A percentile compares a stretch with the other conserved stretches of the same genome.
Conservation (phyloP, 176 grass and related monocot genomes). For the Aegilops longissima region DNA sequence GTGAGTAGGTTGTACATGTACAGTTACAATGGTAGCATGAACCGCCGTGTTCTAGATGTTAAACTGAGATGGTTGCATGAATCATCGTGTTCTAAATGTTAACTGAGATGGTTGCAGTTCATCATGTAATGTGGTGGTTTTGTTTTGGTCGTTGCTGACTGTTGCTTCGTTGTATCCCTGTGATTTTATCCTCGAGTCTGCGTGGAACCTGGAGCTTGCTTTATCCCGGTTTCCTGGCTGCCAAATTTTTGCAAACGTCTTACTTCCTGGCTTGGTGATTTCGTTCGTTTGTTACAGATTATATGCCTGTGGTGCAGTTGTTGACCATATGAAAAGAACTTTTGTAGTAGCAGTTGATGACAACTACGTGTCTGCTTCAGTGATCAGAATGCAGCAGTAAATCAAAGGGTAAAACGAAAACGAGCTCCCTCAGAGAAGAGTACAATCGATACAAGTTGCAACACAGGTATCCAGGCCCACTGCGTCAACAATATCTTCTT, state of each 20-base stretch:
- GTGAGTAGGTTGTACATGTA: slow-evolving; percentile 19
- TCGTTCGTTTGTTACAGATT: neutral
- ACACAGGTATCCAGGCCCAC: neutral
- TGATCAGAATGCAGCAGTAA: too few relatives aligned
- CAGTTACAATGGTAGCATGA: neutral
- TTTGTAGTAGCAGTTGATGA: neutral
- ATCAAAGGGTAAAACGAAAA: neutral
- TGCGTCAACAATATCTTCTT: too few relatives aligned
- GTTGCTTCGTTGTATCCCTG: neutral
- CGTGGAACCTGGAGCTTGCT: too few relatives aligned
- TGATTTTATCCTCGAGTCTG: neutral
- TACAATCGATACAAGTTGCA: neutral
- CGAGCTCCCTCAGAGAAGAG: neutral
- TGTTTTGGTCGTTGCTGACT: neutral
- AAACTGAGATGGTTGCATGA: neutral
- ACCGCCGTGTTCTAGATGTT: neutral
- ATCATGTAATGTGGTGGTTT: neutral
- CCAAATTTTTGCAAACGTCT: neutral
- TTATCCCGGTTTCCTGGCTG: neutral
- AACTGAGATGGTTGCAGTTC: neutral
- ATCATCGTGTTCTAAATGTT: too few relatives aligned
- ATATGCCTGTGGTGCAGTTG: neutral
- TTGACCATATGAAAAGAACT: neutral
- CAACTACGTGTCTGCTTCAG: neutral
- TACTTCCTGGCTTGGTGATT: neutral